Conservation (phyloP, 106 monocot genomes). For the Posidonia australis region DNA sequence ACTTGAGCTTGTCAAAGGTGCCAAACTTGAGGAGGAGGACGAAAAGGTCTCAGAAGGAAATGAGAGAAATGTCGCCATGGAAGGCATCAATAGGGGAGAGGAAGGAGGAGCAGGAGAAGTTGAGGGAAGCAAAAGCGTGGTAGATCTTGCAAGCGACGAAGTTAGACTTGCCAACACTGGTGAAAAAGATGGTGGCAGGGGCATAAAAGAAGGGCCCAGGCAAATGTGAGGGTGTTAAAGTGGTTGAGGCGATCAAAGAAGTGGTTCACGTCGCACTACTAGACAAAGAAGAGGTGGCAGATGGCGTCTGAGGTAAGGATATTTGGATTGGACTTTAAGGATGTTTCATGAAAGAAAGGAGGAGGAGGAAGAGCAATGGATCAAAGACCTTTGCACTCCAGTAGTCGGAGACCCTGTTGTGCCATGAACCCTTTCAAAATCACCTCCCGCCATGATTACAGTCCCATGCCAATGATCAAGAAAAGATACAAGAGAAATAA, state of each 20-base stretch:
- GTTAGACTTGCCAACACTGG: slow-evolving; percentile 73
- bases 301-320: slow-evolving; percentile 26
- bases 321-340: too few species aligned
- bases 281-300: slow-evolving; percentile 39
- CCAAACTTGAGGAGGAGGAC: slow-evolving; percentile 80
- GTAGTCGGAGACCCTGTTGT: too few species aligned
- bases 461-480: too few species aligned
- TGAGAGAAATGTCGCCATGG: slow-evolving; percentile 71
- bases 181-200: slow-evolving; percentile 57
- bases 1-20: slow-evolving; percentile 62
- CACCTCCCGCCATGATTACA: too few species aligned
- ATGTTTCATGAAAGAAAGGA: too few species aligned
- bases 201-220: slow-evolving; percentile 46
- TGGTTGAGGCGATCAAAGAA: slow-evolving; percentile 70
- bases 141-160: slow-evolving; percentile 65
- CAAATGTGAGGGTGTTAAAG: slow-evolving; percentile 37
- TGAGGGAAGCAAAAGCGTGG: slow-evolving; percentile 65
- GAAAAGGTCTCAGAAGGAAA: slow-evolving; percentile 48
- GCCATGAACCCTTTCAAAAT: too few species aligned
- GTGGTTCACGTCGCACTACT: slow-evolving; percentile 45
- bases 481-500: too few species aligned
- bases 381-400: too few species aligned
- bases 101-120: slow-evolving; percentile 46
- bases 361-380: too few species aligned
- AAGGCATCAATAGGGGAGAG: slow-evolving; percentile 71